Percentiles rank a stretch among this genome's conserved stretches.
Evolutionary conservation across 1,284 basidiomycete genomes (phyloP).

Genomic region (Melampsora abietis-canadensis): DNA sequence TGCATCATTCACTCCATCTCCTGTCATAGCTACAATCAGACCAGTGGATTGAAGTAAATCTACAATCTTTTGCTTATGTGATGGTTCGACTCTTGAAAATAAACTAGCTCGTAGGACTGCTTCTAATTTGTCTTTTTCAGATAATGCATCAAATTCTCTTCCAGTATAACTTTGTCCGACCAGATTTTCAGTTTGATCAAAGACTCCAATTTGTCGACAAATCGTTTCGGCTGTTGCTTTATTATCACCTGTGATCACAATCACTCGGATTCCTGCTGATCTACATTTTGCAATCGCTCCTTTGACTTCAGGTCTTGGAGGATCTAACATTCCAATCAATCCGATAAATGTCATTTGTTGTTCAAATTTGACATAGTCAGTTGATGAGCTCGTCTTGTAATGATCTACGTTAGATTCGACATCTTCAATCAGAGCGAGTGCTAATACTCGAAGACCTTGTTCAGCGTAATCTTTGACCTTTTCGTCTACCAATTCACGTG

Average conservation of each 20-base stretch:
- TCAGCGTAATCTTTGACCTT: conserved; percentile 69
- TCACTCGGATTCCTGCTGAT: conserved; percentile 88
- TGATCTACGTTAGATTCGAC: conserved; percentile 71
- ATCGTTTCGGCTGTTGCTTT: conserved; percentile 97
- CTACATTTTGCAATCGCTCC: conserved; percentile 83
- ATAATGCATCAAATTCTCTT: conserved; percentile 79
- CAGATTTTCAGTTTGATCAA: conserved; percentile 59
- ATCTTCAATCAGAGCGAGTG: conserved; percentile 75
- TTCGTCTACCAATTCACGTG: conserved; percentile 60
- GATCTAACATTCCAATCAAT: conserved; percentile 95
- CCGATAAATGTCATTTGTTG: conserved; percentile 87
- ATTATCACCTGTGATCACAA: conserved; percentile 98
- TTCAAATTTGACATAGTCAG: conserved; percentile 84
- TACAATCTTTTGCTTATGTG: conserved; percentile 91
- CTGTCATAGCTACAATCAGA: conserved; percentile 96
- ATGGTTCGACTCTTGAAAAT: conserved; percentile 90
- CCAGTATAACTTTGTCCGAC: conserved; percentile 92
- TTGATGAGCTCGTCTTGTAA: conserved; percentile 72
- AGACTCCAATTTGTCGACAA: conserved; percentile 91
- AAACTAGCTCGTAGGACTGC: conserved; percentile 82
- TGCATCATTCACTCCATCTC: conserved; percentile 66
- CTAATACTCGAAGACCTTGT: conserved; percentile 82
- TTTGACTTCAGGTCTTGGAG: conserved; percentile 88
- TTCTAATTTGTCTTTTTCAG: conserved; percentile 71
- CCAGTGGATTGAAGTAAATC: conserved; percentile 89